Base-by-base conservation (phyloP, 1,139 yeast species). In the Blastobotrys ciferrii region DNA sequence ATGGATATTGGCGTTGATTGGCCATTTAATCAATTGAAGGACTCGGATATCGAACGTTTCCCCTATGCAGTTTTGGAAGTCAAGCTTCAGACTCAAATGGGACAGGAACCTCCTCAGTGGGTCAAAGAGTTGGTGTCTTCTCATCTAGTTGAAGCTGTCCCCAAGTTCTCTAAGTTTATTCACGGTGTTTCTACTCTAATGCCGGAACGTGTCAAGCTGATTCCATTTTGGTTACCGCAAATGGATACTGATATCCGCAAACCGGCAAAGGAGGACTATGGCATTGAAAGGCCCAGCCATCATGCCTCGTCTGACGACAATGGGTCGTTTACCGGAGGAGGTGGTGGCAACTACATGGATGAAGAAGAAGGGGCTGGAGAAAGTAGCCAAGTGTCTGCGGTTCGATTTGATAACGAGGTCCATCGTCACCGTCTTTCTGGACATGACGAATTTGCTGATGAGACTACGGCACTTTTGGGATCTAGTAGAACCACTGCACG, bases 31-130 rank as follows among this genome's bases (percentile, higher is more conserved):
- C 96, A 92, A 68, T 75, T 92, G 48, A 81, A 91, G 1, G 92
- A 85, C 42, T 76, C 78, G 55, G 98, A 92, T 65, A 81, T 85
- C 46, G 92, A 92, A 63, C 77, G 96, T 61, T 92, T 92, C 72
- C 98, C 98, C 12, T 92, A 92, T 67, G 98, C 98, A 1, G 97
- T 92, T 42, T 75, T 92, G 58, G 98, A 92, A 72, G 98, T 92
- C 51, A 92, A 92, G 70, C 77, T 92, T 57, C 98, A 92, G 71
- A 92, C 98, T 5, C 98, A 92, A 72, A 66, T 92, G 71, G 98
- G 98, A 49, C 98, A 92, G 72, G 98, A 92, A 68, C 98, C 98
- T 37, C 98, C 98, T 13, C 82, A 79, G 55, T 92, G 98, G 98
- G 95, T 92, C 42, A 81, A 95, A 58, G 96, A 92, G 58, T 78